Conservation (phyloP, 2,329 filamentous ascomycete genomes). For the Lecanicillium sp. region DNA sequence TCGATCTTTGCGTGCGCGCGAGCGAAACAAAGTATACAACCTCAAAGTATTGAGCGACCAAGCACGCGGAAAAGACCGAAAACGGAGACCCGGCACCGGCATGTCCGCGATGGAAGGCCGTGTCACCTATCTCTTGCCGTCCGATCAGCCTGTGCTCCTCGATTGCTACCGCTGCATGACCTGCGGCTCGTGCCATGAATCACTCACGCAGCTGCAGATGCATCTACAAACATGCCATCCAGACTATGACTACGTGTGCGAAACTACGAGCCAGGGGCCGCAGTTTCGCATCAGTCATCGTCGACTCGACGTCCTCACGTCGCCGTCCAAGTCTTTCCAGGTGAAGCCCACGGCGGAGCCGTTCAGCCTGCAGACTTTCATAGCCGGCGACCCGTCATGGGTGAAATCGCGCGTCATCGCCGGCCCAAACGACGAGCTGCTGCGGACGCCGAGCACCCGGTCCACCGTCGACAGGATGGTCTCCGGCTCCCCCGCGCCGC, state of each 20-base stretch:
- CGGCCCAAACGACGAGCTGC: constrained; percentile 22
- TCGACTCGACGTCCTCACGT: constrained; percentile 20
- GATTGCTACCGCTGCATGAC: constrained; percentile 45
- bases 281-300: constrained; percentile 30
- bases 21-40: constrained; percentile 50
- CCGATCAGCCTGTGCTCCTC: constrained; percentile 39
- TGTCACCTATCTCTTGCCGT: constrained; percentile 41
- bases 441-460: constrained; percentile 1
- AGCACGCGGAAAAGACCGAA: constrained; percentile 47
- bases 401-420: constrained; percentile 36
- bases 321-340: constrained; percentile 34
- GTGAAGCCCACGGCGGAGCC: constrained; percentile 37
- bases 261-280: constrained; percentile 31
- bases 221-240: constrained; percentile 43
- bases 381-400: constrained; percentile 43
- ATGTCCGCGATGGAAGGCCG: constrained; percentile 31
- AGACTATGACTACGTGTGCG: constrained; percentile 38
- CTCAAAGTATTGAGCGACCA: constrained; percentile 53
- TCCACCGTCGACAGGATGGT: constrained; percentile 18
- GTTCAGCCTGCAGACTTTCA: constrained; percentile 39
- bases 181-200: constrained; percentile 42
- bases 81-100: constrained; percentile 28
- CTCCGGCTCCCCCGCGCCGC: constrained; percentile 20
- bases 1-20: constrained; percentile 43
- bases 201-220: constrained; percentile 40